Conservation (phyloP, 805 yeast genomes). For the Yamadazyma olivae region DNA sequence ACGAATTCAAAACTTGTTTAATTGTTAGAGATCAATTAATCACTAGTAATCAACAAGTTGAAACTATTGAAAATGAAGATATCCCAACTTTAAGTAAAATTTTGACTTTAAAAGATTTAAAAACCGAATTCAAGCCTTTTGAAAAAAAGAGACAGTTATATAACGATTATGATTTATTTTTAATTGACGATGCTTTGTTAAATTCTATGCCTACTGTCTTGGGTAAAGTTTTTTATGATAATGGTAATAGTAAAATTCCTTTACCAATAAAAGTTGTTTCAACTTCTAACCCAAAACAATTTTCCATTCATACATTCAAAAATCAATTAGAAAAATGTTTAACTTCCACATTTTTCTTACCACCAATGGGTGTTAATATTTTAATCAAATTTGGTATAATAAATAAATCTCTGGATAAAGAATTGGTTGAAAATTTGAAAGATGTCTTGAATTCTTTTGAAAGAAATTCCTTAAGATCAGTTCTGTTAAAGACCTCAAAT, state of each 20-base stretch:
- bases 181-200: slow-evolving; percentile 81
- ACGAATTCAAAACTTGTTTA: slow-evolving; percentile 55
- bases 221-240: slow-evolving; percentile 72
- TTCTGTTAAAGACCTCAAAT: slow-evolving; percentile 60
- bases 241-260: slow-evolving; percentile 56
- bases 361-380: slow-evolving; percentile 73
- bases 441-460: slow-evolving; percentile 51
- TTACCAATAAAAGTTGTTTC: slow-evolving; percentile 26
- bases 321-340: slow-evolving; percentile 60
- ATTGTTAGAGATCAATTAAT: slow-evolving; percentile 63
- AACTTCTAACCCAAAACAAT: slow-evolving; percentile 32
- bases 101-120: slow-evolving; percentile 69
- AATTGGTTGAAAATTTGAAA: slow-evolving; percentile 57
- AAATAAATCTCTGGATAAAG: slow-evolving; percentile 30
- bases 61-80: slow-evolving; percentile 43
- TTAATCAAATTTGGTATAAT: slow-evolving; percentile 65
- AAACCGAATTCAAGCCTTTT: slow-evolving; percentile 81
- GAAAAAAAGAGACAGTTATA: slow-evolving; percentile 81
- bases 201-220: slow-evolving; percentile 78
- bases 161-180: slow-evolving; percentile 66
- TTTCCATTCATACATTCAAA: slow-evolving; percentile 47
- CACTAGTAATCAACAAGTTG: slow-evolving; percentile 42
- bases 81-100: slow-evolving; percentile 51
- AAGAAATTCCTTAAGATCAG: slow-evolving; percentile 47
- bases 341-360: slow-evolving; percentile 54